Base-by-base conservation (phyloP, 1,284 basidiomycete genomes). In the Rhodotorula mucilaginosa region DNA sequence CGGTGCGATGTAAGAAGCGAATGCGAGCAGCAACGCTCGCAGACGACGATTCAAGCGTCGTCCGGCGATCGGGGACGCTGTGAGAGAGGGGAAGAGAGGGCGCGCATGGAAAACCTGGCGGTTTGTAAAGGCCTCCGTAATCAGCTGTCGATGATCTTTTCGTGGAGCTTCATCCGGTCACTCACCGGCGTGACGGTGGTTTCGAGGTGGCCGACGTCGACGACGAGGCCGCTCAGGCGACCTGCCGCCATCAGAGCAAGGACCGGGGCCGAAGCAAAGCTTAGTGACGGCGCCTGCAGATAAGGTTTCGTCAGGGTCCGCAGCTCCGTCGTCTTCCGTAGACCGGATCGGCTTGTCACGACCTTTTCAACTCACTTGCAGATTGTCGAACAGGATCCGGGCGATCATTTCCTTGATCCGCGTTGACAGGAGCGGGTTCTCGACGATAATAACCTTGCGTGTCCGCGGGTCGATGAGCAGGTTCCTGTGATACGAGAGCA, bases 391-490 rank as follows among this genome's bases (percentile, higher is more conserved):
- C 16, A 99, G 83, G 56, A 93, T 88, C 63, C 88, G 86, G 8
- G 92, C 92, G 61, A 99, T 86, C 74, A 88, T 88, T 61, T 95
- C 91, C 81, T 97, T 97, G 79, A 97, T 88, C 72, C 89, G 86
- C 3, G 91, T 82, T 1, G 95, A 92, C 18, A 97, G 83, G 61
- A 97, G 83, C 0, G 96, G 91, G 79, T 93, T 90, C 81, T 98
- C 95, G 10, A 96, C 84, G 39, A 99, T 79, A 63, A 98, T 91
- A 68, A 99, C 89, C 81, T 96, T 97, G 62, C 96, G 87, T 49
- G 92, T 89, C 81, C 93, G 96, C 0, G 95, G 90, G 80, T 98
- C 97, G 72, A 91, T 90, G 81, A 97, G 85, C 59, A 99, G 85
- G 68, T 92, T 90, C 78, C 93, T 95, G 79, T 3, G 47, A 4